Percentiles rank a stretch among this genome's conserved stretches.
phyloP scores from a whole-genome alignment of 2,329 filamentous ascomycete genomes.

The Graphilbum sp. region DNA sequence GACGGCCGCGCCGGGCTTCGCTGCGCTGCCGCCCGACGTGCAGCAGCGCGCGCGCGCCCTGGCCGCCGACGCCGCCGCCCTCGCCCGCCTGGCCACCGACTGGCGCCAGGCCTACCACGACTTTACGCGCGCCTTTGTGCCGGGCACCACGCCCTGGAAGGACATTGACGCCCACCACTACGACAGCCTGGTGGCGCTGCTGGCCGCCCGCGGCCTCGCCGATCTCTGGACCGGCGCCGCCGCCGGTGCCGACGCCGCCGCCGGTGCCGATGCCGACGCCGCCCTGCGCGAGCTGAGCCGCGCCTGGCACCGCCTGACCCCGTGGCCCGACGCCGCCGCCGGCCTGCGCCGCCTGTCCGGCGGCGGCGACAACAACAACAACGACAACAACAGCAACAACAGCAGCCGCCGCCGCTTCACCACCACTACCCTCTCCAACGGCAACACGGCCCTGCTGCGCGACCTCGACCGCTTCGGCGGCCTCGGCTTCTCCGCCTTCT shows the following conservation, averaged over 20 bases:
- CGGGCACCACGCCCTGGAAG: conserved; percentile 36
- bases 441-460: conserved; percentile 47
- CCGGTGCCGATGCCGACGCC: conserved; percentile 41
- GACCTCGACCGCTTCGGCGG: conserved; percentile 44
- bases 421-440: conserved; percentile 59
- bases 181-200: conserved; percentile 41
- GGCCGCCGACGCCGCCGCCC: conserved; percentile 39
- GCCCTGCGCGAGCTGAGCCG: conserved; percentile 45
- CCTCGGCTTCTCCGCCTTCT: conserved; percentile 49
- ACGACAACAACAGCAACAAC: no score
- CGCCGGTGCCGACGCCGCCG: conserved; percentile 36
- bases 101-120: conserved; percentile 50
- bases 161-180: conserved; percentile 59
- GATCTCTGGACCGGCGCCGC: conserved; percentile 47
- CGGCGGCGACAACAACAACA: no score
- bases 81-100: conserved; percentile 48
- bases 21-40: conserved; percentile 27
- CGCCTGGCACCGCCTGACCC: conserved; percentile 55
- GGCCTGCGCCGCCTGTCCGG: conserved; percentile 39
- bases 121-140: conserved; percentile 41
- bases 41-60: conserved; percentile 32
- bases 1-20: conserved; percentile 25
- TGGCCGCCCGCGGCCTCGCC: conserved; percentile 36
- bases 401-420: no score
- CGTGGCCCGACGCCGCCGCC: conserved; percentile 47